Base-by-base conservation (phyloP, 2,329 filamentous ascomycete species). In the Colletotrichum aenigma region DNA sequence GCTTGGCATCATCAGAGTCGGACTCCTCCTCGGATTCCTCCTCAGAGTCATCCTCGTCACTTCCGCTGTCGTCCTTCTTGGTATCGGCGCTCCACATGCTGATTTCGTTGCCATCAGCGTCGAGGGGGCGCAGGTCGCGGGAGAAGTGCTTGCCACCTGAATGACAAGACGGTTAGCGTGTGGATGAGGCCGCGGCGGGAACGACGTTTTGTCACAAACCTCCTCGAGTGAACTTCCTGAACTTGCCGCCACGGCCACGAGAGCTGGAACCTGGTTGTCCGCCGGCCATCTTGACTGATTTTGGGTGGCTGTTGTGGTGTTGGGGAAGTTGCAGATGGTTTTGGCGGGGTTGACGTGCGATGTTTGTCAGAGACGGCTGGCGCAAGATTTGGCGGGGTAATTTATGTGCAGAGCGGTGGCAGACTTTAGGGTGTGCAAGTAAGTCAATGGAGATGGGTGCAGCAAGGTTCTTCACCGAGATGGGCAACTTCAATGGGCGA, bases 111-210 rank as follows among this genome's bases (percentile, higher is more conserved):
- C 96, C 97, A 82, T 98, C 95, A 79, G 93, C 93, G 82, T 98
- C 96, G 81, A 97, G 87, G 24, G 96, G 96, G 84, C 95, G 93
- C 62, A 98, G 92, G 84, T 98, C 93, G 79, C 95, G 94, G 79
- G 96, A 98, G 88, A 97, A 99, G 83, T 98, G 94, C 87, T 98
- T 98, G 82, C 97, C 97, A 77, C 96, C 96, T 98, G 78, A 32
- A 28, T 32, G 66, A 38, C n/a, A 18, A 58, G 43, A 67, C 7
- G 55, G 61, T 81, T 75, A 80, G 78, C 62, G 16, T 34, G n/a
- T 26, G 18, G 18, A 66, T 65, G 26, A 62, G 69, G 36, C 43
- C 48, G 28, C 62, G 58, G 64, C 61, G 60, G 36, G n/a, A 26
- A n/a, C 12, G 15, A 24, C 13, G 28, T 71, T 36, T 34, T 24